Evolutionary conservation across 345 rosid genomes (phyloP).

Genomic region (Passiflora organensis): DNA sequence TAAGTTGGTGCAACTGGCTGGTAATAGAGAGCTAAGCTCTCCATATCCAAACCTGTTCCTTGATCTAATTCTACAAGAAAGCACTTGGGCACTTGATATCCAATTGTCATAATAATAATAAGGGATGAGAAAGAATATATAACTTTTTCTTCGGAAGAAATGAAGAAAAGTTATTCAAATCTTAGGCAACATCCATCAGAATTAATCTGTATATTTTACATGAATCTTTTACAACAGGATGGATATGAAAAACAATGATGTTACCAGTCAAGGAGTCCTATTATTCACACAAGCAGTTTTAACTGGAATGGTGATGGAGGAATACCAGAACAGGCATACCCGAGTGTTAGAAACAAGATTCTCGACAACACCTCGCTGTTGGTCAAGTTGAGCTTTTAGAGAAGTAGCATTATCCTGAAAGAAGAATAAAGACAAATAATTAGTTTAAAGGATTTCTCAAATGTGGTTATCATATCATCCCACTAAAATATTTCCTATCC

Average conservation of each 20-base stretch:
- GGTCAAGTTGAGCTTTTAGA: slow-evolving; percentile 65
- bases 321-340: slow-evolving; percentile 31
- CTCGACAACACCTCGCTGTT: slow-evolving; percentile 58
- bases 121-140: no score
- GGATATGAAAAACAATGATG: no score
- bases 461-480: no score
- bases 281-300: neutral
- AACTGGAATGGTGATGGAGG: neutral
- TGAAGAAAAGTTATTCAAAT: no score
- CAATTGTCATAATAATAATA: no score
- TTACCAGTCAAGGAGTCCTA: neutral
- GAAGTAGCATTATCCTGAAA: slow-evolving; percentile 58
- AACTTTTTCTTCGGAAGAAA: no score
- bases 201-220: no score
- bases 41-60: slow-evolving; percentile 8
- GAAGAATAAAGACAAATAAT: neutral
- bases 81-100: no score
- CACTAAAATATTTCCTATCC: neutral
- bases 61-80: neutral
- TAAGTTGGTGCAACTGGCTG: neutral
- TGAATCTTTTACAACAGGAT: no score
- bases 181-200: no score
- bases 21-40: neutral
- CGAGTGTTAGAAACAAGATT: slow-evolving; percentile 71
- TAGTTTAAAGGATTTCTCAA: neutral